These are phyloP conservation scores for Blastocystis sp. DNA, from an alignment of 352 stramenopile species.

Conservation along the genomic window DNA sequence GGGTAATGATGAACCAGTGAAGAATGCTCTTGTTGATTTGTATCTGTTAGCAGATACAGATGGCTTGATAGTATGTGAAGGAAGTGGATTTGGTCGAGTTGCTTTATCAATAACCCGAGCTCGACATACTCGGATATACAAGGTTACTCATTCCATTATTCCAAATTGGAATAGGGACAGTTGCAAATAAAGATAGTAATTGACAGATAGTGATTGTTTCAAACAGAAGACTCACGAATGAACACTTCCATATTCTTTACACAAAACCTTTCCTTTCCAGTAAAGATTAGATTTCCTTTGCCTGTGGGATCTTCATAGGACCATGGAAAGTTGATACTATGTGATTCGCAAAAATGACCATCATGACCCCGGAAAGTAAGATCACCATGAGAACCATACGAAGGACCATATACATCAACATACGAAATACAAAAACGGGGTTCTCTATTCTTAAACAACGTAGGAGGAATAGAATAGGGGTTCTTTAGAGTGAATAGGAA, in stretches of 20 bases:
- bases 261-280: constrained; percentile 3
- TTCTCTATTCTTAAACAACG: neutral
- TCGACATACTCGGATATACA: neutral
- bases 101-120: neutral
- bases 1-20: too few relatives aligned
- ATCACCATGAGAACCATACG: constrained; percentile 14
- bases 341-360: constrained; percentile 29
- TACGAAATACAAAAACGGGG: neutral
- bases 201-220: too few relatives aligned
- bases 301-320: constrained; percentile 17
- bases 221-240: neutral
- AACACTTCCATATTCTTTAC: constrained; percentile 42
- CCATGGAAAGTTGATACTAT: constrained; percentile 34
- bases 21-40: too few relatives aligned
- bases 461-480: neutral
- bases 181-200: too few relatives aligned
- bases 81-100: neutral
- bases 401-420: constrained; percentile 2
- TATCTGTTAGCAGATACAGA: too few relatives aligned
- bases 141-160: neutral
- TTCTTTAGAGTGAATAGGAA: constrained; percentile 44
- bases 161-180: too few relatives aligned
- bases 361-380: constrained; percentile 29
- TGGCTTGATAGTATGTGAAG: too few relatives aligned
- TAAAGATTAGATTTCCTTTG: constrained; percentile 16